Evolutionary conservation across 768 basidiomycete genomes (phyloP).

Genomic region (Gloeostereum incarnatum): DNA sequence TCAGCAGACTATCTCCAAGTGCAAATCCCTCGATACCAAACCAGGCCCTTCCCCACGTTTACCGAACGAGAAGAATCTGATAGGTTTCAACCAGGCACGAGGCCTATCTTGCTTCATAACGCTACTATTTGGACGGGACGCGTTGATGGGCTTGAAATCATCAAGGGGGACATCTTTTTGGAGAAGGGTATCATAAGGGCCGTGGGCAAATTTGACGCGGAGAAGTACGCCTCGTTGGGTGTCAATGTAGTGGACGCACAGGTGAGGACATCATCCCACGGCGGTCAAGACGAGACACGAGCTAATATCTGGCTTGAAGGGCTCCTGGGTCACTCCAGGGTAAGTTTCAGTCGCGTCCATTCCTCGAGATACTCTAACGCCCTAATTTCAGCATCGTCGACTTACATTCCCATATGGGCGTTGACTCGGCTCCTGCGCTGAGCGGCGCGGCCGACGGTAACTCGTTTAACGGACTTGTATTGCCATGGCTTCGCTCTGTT

Average conservation of each 20-base stretch:
- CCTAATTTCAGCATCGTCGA: no score
- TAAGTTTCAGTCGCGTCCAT: no score
- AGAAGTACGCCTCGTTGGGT: slow-evolving; percentile 6
- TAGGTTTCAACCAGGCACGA: slow-evolving; percentile 35
- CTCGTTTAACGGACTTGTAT: slow-evolving; percentile 31
- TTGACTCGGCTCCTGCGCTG: slow-evolving; percentile 25
- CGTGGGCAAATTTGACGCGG: slow-evolving; percentile 20
- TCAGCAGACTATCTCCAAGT: no score
- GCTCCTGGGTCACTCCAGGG: slow-evolving; percentile 58
- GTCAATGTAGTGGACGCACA: slow-evolving; percentile 33
- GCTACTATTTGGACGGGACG: slow-evolving; percentile 23
- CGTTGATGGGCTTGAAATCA: slow-evolving; percentile 30
- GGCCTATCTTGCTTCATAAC: slow-evolving; percentile 40
- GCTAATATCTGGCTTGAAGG: no score
- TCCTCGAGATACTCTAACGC: no score
- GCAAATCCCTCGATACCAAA: no score
- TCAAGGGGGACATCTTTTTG: slow-evolving; percentile 37
- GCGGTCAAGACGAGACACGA: no score
- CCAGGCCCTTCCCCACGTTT: no score
- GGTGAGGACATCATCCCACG: no score
- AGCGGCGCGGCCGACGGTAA: slow-evolving; percentile 41
- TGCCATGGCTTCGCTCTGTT: slow-evolving; percentile 56
- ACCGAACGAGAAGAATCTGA: slow-evolving; percentile 29
- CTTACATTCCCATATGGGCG: slow-evolving; percentile 43
- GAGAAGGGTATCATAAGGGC: slow-evolving; percentile 32